Conservation (phyloP, 148 eudicot species). For the Vaccinium corymbosum region DNA sequence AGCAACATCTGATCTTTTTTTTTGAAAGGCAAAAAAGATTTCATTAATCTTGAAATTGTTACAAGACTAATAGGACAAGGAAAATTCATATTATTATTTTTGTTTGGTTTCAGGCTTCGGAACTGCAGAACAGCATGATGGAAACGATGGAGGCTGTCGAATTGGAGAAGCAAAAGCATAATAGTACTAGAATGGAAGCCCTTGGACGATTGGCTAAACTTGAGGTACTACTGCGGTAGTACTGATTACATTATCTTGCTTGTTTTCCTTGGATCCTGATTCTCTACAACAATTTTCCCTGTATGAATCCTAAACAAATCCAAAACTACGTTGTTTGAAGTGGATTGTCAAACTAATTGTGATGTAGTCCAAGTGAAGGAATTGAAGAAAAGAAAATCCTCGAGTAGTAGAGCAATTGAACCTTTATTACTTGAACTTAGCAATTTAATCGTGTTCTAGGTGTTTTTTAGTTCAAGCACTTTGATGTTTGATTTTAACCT, state of each 20-base stretch:
- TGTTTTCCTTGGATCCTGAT: not conserved
- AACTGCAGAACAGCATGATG: constrained; percentile 81
- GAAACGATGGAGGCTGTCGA: constrained; percentile 96
- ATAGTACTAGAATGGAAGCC: constrained; percentile 90
- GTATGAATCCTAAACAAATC: not conserved
- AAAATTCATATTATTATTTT: not conserved
- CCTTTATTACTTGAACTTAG: not conserved
- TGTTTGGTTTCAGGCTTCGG: constrained; percentile 57
- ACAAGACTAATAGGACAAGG: not conserved
- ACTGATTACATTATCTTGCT: not conserved
- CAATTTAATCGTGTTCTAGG: not conserved
- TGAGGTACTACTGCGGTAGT: constrained; percentile 51
- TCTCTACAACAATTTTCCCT: not conserved
- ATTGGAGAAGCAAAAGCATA: constrained; percentile 92
- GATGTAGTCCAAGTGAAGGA: not conserved
- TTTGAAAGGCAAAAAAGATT: no score
- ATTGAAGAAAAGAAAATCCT: constrained; percentile 4
- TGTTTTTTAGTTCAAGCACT: not conserved
- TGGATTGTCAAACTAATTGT: not conserved
- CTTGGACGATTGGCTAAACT: constrained; percentile 70
- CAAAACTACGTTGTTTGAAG: not conserved
- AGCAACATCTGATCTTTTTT: not conserved
- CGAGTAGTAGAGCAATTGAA: not conserved
- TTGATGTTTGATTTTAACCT: not conserved
- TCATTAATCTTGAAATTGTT: no score